A percentile compares a stretch with the other conserved stretches of the same genome.
phyloP scores from a whole-genome alignment of 306 rosid species.

The Inga leiocalycina region DNA sequence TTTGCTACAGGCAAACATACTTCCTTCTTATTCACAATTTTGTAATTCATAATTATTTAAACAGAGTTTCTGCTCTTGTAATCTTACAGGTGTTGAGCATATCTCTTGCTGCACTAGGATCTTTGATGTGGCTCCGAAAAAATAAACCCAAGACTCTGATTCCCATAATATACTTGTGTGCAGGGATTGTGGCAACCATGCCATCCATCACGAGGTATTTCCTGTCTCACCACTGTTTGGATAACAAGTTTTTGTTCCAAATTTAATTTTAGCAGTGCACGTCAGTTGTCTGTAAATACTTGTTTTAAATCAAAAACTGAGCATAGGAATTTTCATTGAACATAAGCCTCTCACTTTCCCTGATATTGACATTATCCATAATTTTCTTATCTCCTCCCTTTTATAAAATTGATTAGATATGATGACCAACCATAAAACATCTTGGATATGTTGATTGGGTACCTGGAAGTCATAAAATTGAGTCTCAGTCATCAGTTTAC shows the following conservation, averaged over 20 bases:
- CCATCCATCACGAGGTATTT: slow-evolving; percentile 94
- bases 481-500: neutral
- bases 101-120: slow-evolving; percentile 94
- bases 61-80: slow-evolving; percentile 24
- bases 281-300: slow-evolving; percentile 1
- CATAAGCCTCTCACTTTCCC: neutral
- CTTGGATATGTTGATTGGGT: slow-evolving; percentile 10
- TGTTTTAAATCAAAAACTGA: slow-evolving; percentile 27
- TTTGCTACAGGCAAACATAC: neutral
- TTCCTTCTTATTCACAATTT: slow-evolving; percentile 9
- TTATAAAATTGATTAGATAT: slow-evolving; percentile 7
- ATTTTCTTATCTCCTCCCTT: neutral
- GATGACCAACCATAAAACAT: neutral
- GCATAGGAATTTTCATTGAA: slow-evolving; percentile 2
- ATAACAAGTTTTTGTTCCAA: slow-evolving; percentile 6
- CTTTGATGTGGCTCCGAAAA: slow-evolving; percentile 97
- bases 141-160: slow-evolving; percentile 89
- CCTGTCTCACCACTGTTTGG: slow-evolving; percentile 12
- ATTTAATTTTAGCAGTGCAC: neutral
- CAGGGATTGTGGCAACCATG: slow-evolving; percentile 88
- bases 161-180: slow-evolving; percentile 86
- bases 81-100: slow-evolving; percentile 81
- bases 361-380: slow-evolving; percentile 16
- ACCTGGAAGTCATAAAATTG: slow-evolving; percentile 1
- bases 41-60: slow-evolving; percentile 7